Evolutionary conservation across 176 grass and related monocot genomes (phyloP).

Genomic region (Eremochloa ophiuroides): DNA sequence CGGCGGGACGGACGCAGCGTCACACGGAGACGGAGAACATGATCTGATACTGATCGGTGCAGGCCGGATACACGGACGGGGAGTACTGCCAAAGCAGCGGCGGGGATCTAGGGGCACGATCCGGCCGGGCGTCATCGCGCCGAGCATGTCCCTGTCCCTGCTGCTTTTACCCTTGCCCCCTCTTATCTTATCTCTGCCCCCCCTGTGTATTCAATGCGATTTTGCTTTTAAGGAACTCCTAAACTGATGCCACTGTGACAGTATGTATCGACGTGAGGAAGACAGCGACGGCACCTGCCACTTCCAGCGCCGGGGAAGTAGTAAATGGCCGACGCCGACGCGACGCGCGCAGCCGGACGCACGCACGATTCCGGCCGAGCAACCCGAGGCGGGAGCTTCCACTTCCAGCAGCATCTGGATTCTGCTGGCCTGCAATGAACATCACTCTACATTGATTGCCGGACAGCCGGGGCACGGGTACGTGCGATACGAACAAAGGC

Average conservation of each 20-base stretch:
- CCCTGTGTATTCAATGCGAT: conserved; percentile 14
- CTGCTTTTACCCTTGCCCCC: neutral
- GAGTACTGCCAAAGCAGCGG: neutral
- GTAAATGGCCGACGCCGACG: neutral
- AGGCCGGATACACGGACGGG: neutral
- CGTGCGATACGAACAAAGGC: neutral
- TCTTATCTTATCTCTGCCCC: too few relatives aligned
- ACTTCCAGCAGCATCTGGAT: neutral
- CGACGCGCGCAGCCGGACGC: too few relatives aligned
- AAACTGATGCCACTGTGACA: neutral
- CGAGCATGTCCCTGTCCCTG: conserved; percentile 1
- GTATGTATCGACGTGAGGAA: neutral
- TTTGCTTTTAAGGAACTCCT: conserved; percentile 43
- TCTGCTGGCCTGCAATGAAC: neutral
- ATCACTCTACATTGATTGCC: neutral
- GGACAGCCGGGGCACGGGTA: neutral
- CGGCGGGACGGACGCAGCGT: neutral
- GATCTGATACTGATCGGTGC: neutral
- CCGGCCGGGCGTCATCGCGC: too few relatives aligned
- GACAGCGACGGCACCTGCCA: neutral
- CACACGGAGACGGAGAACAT: too few relatives aligned
- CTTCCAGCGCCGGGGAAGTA: neutral
- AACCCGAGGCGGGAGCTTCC: too few relatives aligned
- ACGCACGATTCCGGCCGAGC: too few relatives aligned
- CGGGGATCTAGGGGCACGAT: conserved; percentile 14